Evolutionary conservation across 192 early-diverging fungal genomes (phyloP).

Genomic region (Coemansia sp.): DNA sequence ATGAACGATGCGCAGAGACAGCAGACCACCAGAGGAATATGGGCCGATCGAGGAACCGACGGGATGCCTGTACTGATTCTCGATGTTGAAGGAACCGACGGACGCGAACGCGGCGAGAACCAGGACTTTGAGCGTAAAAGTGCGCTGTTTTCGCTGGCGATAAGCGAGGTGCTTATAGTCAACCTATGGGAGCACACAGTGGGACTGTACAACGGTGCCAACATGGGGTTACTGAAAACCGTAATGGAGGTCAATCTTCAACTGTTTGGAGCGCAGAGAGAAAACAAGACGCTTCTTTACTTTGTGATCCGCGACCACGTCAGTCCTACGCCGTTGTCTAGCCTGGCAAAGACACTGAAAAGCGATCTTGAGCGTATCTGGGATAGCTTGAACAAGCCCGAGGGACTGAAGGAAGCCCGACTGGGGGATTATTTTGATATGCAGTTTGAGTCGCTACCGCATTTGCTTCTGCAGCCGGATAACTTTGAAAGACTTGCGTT

Average conservation of each 20-base stretch:
- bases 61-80: constrained; percentile 80
- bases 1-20: constrained; percentile 84
- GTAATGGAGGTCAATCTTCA: constrained; percentile 99
- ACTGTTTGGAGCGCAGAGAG: constrained; percentile 82
- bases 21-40: constrained; percentile 99
- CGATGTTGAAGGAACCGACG: constrained; percentile 99
- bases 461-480: constrained; percentile 84
- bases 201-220: constrained; percentile 97
- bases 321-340: constrained; percentile 79
- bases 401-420: constrained; percentile 70
- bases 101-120: constrained; percentile 96
- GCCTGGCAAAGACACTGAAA: constrained; percentile 73
- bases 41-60: constrained; percentile 83
- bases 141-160: constrained; percentile 95
- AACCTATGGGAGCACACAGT: constrained; percentile 99
- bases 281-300: constrained; percentile 88
- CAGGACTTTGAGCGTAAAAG: constrained; percentile 99
- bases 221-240: constrained; percentile 97
- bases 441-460: constrained; percentile 83
- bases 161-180: constrained; percentile 90
- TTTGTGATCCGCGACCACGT: constrained; percentile 98
- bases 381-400: constrained; percentile 85
- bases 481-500: constrained; percentile 74
- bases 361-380: constrained; percentile 90
- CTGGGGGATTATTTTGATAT: constrained; percentile 92